Percentiles rank a stretch among this genome's conserved stretches.
Conservation (phyloP, 1,284 basidiomycete genomes). For the Ustilago loliicola region DNA sequence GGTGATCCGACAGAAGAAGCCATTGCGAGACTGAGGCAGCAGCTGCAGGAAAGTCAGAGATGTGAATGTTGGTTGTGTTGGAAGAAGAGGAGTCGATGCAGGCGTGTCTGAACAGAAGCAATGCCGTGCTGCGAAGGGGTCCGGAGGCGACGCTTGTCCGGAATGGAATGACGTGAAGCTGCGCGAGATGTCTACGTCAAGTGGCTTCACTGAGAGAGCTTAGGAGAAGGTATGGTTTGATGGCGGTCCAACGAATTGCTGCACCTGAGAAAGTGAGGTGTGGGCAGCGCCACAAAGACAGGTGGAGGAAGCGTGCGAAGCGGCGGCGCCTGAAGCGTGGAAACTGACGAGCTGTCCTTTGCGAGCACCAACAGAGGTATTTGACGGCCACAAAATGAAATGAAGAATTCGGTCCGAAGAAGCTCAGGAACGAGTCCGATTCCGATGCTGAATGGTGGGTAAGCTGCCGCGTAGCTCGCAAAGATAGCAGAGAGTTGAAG, state of each 20-base stretch:
- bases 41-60: neutral
- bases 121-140: neutral
- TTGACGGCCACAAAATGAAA: neutral
- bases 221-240: neutral
- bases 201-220: neutral
- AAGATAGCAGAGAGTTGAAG: neutral
- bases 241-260: neutral
- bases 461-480: neutral
- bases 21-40: constrained; percentile 11
- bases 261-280: neutral
- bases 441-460: neutral
- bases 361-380: neutral
- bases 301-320: neutral
- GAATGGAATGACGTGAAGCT: too few species aligned
- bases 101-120: neutral
- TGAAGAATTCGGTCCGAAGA: neutral
- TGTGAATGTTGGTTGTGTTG: neutral
- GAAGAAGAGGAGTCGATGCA: neutral
- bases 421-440: neutral
- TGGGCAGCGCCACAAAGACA: neutral
- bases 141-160: too few species aligned
- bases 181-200: too few species aligned
- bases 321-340: neutral
- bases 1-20: constrained; percentile 36
- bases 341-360: neutral